phyloP scores from a whole-genome alignment of 2,329 filamentous ascomycete genomes.

The Aurifilum marmelostoma region DNA sequence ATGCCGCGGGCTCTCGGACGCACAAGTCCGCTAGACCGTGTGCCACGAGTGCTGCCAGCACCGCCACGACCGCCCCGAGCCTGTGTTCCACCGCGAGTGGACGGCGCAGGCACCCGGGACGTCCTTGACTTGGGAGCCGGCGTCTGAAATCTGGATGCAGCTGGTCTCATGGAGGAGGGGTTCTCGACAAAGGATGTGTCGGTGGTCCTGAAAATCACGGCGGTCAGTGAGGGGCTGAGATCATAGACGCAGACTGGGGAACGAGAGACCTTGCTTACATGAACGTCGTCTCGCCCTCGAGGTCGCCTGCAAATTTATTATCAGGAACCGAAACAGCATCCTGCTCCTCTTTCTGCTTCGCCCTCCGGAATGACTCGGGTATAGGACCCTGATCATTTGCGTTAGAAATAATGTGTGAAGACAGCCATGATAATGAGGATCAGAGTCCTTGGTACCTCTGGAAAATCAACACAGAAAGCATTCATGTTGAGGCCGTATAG shows the following conservation, averaged over 20 bases:
- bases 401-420: slow-evolving; percentile 13
- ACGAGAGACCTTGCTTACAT: slow-evolving; percentile 59
- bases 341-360: slow-evolving; percentile 60
- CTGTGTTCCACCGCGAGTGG: slow-evolving; percentile 45
- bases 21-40: slow-evolving; percentile 50
- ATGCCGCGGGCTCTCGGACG: slow-evolving; percentile 51
- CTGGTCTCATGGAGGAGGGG: slow-evolving; percentile 61
- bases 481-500: slow-evolving; percentile 98
- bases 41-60: slow-evolving; percentile 37
- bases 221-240: slow-evolving; percentile 29
- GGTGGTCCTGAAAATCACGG: slow-evolving; percentile 66
- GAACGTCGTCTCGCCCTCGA: slow-evolving; percentile 78
- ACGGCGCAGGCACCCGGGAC: slow-evolving; percentile 52
- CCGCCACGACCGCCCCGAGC: slow-evolving; percentile 44
- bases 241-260: background rate
- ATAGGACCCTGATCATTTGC: slow-evolving; percentile 68
- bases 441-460: slow-evolving; percentile 66
- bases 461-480: slow-evolving; percentile 97
- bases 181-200: slow-evolving; percentile 92
- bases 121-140: slow-evolving; percentile 43
- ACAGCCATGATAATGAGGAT: no score
- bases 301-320: slow-evolving; percentile 40
- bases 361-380: slow-evolving; percentile 76
- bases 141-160: slow-evolving; percentile 50
- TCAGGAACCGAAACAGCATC: slow-evolving; percentile 34